Base-by-base conservation (phyloP, 2,329 filamentous ascomycete species). In the Clonostachys chloroleuca region DNA sequence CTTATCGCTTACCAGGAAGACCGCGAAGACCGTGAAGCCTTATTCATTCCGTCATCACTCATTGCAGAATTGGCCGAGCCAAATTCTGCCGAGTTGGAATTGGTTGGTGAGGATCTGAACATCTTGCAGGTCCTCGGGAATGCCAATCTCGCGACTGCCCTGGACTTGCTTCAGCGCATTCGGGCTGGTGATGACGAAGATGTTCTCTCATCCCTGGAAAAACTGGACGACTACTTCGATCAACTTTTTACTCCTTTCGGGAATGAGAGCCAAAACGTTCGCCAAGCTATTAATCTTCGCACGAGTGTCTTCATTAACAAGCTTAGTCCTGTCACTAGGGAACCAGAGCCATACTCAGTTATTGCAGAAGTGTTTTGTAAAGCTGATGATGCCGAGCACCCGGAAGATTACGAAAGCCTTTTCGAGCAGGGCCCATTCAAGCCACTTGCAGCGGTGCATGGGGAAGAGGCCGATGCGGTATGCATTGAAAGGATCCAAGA, bases 261-360 rank as follows among this genome's bases (percentile, higher is more conserved):
- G 4, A 42, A 49, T 13, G 44, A 51, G 34, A 46, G 51, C 5
- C 44, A 49, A 34, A 43, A 54, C 12, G 52, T 53, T 13, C 39
- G 59, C 5, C 49, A 66, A 8, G 62, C 62, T 4, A 52, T 73
- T 20, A 54, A 63, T 5, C 61, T 73, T 24, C 68, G 70, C 40
- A 70, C 66, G 0, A 60, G 62, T 43, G 53, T 56, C 36, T 53
- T 64, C 40, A 61, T 73, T 17, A 58, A 62, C 40, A 42, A 35
- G 2, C 48, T 68, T 3, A 55, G 55, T 30, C 24, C 24, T 30
- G 24, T 30, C 10, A 30, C 24, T 30, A 4, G 3, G 6, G 48
- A 57, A 5, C 48, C 34, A 5, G 47, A 56, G 34, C 48, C 52
- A 14, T 49, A 47, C 6, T 46, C 52, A 3, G 45, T 56, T 12